These are phyloP conservation scores for Phytophthora vignae DNA, from an alignment of 352 stramenopile genomes.

Conservation along the genomic window DNA sequence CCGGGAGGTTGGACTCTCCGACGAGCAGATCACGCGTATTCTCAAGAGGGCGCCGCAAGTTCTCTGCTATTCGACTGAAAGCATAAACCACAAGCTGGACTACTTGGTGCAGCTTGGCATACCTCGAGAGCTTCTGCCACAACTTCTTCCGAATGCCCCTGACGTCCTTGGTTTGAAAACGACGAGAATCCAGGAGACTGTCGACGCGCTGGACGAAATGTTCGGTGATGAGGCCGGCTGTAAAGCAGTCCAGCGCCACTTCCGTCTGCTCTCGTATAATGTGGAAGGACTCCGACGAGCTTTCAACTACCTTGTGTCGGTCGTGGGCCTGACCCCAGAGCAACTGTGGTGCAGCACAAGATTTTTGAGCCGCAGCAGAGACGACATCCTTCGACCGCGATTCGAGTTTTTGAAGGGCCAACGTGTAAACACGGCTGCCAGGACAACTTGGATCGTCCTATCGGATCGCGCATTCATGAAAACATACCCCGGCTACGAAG, in stretches of 20 bases:
- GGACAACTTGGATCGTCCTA: not conserved
- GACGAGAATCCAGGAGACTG: not conserved
- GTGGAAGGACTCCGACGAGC: not conserved
- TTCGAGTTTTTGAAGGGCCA: not conserved
- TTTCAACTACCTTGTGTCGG: not conserved
- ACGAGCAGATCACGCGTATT: not conserved
- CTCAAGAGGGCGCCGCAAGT: not conserved
- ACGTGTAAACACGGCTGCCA: not conserved
- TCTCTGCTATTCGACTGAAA: not conserved
- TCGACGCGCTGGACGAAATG: constrained; percentile 1
- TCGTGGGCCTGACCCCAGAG: not conserved
- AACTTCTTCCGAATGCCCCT: not conserved
- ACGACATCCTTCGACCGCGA: not conserved
- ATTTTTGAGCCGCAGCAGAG: not conserved
- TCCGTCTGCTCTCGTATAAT: not conserved
- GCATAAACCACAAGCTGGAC: not conserved
- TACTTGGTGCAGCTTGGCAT: not conserved
- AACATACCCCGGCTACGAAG: not conserved
- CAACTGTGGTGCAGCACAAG: not conserved
- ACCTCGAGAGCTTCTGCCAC: not conserved
- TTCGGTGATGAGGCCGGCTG: not conserved
- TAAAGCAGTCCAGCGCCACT: not conserved
- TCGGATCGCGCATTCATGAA: not conserved
- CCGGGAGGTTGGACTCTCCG: not conserved
- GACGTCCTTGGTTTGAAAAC: not conserved